Conservation (phyloP, 2,329 filamentous ascomycete species). For the Acrocalymma vagum region DNA sequence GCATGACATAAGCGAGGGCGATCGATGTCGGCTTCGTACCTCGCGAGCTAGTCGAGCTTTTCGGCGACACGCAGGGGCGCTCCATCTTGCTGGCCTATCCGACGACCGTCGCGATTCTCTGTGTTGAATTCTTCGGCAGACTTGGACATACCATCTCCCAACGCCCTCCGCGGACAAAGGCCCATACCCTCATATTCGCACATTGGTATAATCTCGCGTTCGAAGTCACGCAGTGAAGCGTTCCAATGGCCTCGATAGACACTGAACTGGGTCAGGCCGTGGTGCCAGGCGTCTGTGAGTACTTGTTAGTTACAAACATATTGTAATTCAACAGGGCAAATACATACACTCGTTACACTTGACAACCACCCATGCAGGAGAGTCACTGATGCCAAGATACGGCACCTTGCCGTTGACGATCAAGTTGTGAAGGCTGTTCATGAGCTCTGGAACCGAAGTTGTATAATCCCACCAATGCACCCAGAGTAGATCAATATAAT, state of each 20-base stretch:
- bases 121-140: slow-evolving; percentile 37
- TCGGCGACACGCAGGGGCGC: slow-evolving; percentile 58
- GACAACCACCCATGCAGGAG: slow-evolving; percentile 46
- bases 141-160: slow-evolving; percentile 50
- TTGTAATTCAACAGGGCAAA: too few relatives aligned
- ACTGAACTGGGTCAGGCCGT: slow-evolving; percentile 43
- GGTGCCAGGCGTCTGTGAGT: slow-evolving; percentile 34
- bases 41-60: slow-evolving; percentile 64
- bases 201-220: slow-evolving; percentile 72
- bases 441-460: slow-evolving; percentile 52
- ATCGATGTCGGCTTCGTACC: slow-evolving; percentile 65
- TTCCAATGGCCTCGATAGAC: slow-evolving; percentile 49
- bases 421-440: slow-evolving; percentile 49
- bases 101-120: slow-evolving; percentile 34
- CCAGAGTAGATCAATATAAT: slow-evolving; percentile 67
- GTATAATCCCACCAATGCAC: slow-evolving; percentile 51
- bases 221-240: slow-evolving; percentile 63
- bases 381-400: slow-evolving; percentile 49
- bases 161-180: slow-evolving; percentile 56
- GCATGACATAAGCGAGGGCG: slow-evolving; percentile 76
- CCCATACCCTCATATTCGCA: slow-evolving; percentile 66
- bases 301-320: too few relatives aligned
- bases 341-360: slow-evolving; percentile 14
- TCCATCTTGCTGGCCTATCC: slow-evolving; percentile 56
- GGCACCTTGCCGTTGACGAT: slow-evolving; percentile 50